Evolutionary conservation across 768 basidiomycete genomes (phyloP).

Genomic region (Leccinum boreale): DNA sequence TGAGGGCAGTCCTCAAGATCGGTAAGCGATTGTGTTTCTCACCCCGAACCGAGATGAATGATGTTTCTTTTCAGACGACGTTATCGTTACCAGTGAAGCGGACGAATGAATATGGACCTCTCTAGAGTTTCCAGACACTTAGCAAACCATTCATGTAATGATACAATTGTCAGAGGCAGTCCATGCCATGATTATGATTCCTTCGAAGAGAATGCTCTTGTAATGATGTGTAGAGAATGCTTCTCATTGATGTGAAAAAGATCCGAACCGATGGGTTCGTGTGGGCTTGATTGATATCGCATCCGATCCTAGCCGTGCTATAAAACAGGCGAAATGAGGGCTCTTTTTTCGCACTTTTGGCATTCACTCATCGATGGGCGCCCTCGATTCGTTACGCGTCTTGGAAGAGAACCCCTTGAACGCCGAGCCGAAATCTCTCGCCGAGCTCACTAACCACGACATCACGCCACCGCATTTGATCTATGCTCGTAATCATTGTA

Average conservation of each 20-base stretch:
- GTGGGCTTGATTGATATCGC: neutral
- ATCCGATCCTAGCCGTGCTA: neutral
- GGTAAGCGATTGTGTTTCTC: constrained; percentile 42
- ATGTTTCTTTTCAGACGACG: constrained; percentile 56
- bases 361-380: constrained; percentile 16
- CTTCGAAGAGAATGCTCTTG: neutral
- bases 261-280: neutral
- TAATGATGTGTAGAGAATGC: neutral
- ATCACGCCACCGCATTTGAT: constrained; percentile 62
- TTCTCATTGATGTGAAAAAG: neutral
- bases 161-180: constrained; percentile 7
- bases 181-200: neutral
- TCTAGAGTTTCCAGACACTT: constrained; percentile 22
- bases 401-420: constrained; percentile 53
- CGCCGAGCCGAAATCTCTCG: constrained; percentile 62
- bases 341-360: neutral
- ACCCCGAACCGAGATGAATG: neutral
- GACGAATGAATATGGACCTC: constrained; percentile 48
- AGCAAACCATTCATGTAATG: constrained; percentile 25
- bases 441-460: constrained; percentile 43
- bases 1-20: constrained; percentile 85
- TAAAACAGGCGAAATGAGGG: neutral
- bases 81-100: constrained; percentile 68
- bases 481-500: constrained; percentile 72
- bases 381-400: constrained; percentile 14